These are phyloP conservation scores for Termitomyces sp. DNA, from an alignment of 768 basidiomycete species.

Conservation along the genomic window DNA sequence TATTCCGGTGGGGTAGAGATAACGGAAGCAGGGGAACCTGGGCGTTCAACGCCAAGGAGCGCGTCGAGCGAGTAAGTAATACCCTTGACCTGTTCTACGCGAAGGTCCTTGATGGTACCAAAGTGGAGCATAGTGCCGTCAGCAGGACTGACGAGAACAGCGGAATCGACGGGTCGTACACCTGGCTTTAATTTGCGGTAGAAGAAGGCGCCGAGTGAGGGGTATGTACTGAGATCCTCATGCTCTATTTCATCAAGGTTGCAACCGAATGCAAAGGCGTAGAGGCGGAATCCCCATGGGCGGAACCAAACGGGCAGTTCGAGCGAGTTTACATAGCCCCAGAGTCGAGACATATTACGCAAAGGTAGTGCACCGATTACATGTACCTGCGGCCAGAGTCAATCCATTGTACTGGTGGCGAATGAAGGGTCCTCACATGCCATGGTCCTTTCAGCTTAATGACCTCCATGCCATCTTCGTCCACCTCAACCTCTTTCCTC, in stretches of 20 bases:
- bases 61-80: slow-evolving; percentile 96
- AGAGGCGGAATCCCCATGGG: slow-evolving; percentile 83
- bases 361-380: slow-evolving; percentile 93
- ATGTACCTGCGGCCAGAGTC: slow-evolving; percentile 61
- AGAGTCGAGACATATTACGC: slow-evolving; percentile 91
- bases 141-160: slow-evolving; percentile 84
- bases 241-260: slow-evolving; percentile 88
- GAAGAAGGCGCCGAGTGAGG: slow-evolving; percentile 92
- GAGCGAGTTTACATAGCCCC: slow-evolving; percentile 94
- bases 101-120: slow-evolving; percentile 71
- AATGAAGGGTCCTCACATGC: slow-evolving; percentile 56
- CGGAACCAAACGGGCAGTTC: slow-evolving; percentile 94
- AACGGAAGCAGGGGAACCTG: slow-evolving; percentile 37
- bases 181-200: slow-evolving; percentile 84
- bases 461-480: slow-evolving; percentile 79
- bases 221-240: slow-evolving; percentile 71
- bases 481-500: slow-evolving; percentile 63
- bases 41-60: slow-evolving; percentile 72
- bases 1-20: slow-evolving; percentile 32
- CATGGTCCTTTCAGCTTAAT: slow-evolving; percentile 85
- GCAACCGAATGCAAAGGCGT: slow-evolving; percentile 87
- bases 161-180: slow-evolving; percentile 71
- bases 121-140: slow-evolving; percentile 93
- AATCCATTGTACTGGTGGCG: background rate
- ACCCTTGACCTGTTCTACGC: slow-evolving; percentile 96